These are phyloP conservation scores for Alternaria panax DNA, from an alignment of 2,329 filamentous ascomycete genomes.

Conservation along the genomic window DNA sequence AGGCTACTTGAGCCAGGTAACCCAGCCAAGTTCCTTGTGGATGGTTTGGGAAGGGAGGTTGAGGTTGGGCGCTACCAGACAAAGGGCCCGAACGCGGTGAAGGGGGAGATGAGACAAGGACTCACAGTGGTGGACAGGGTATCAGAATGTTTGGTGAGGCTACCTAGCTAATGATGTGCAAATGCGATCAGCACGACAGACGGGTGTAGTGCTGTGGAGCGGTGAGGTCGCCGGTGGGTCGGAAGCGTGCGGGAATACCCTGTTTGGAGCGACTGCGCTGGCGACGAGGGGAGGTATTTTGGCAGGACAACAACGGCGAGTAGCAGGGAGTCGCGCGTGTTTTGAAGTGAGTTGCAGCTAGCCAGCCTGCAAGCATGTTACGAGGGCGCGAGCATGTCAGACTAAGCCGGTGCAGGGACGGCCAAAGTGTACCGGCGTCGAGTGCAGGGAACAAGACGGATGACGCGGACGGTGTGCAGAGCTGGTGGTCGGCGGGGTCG, in stretches of 20 bases:
- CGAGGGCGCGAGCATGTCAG: conserved; percentile 15
- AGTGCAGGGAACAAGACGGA: conserved; percentile 35
- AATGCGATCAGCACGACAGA: conserved; percentile 37
- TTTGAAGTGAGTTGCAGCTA: conserved; percentile 32
- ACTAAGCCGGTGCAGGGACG: conserved; percentile 28
- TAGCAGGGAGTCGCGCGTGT: conserved; percentile 39
- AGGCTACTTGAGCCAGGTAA: conserved; percentile 42
- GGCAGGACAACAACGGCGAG: conserved; percentile 33
- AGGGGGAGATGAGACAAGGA: conserved; percentile 47
- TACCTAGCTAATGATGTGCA: conserved; percentile 26
- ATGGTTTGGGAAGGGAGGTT: conserved; percentile 43
- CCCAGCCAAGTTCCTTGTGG: conserved; percentile 39
- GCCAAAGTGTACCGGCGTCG: conserved; percentile 22
- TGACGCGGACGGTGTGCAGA: conserved; percentile 34
- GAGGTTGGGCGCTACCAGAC: conserved; percentile 36
- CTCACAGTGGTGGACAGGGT: conserved; percentile 36
- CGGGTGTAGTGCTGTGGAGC: conserved; percentile 35
- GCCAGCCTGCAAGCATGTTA: conserved; percentile 29
- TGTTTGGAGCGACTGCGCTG: conserved; percentile 39
- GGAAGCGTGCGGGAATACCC: conserved; percentile 45
- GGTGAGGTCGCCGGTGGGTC: conserved; percentile 37
- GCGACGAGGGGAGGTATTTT: conserved; percentile 28
- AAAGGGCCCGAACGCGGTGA: conserved; percentile 38
- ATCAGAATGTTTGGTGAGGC: conserved; percentile 32
- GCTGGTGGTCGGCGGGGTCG: conserved; percentile 27